These are phyloP conservation scores for Claviceps monticola DNA, from an alignment of 2,329 filamentous ascomycete genomes.

Conservation along the genomic window DNA sequence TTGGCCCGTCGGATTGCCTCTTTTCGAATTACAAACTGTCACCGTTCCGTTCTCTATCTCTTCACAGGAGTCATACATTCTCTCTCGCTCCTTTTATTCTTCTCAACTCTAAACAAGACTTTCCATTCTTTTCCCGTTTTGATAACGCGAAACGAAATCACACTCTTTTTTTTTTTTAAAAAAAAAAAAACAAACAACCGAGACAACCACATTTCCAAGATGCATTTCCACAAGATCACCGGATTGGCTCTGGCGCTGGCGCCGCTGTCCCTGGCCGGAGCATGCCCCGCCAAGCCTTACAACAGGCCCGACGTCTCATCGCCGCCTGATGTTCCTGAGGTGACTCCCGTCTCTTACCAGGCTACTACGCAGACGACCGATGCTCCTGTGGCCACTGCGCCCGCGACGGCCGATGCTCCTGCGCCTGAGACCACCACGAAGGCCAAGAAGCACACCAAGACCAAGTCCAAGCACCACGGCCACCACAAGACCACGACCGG, in stretches of 20 bases:
- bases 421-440: background rate
- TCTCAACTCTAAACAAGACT: background rate
- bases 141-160: background rate
- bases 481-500: no score
- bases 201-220: background rate
- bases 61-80: no score
- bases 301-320: no score
- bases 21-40: no score
- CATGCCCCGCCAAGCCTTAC: background rate
- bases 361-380: no score
- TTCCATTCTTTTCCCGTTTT: background rate
- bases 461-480: background rate
- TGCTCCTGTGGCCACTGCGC: background rate
- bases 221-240: constrained; percentile 14
- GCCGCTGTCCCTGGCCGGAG: background rate
- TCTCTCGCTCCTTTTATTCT: background rate
- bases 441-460: background rate
- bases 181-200: background rate
- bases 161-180: background rate
- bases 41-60: no score
- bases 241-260: constrained; percentile 5
- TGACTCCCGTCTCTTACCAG: no score
- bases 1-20: background rate
- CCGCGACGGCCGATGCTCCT: background rate
- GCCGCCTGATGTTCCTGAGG: no score